A percentile compares a stretch with the other conserved stretches of the same genome.
These are phyloP conservation scores for Xerocomus amazonicus DNA, from an alignment of 1,284 basidiomycete genomes.

Conservation along the genomic window DNA sequence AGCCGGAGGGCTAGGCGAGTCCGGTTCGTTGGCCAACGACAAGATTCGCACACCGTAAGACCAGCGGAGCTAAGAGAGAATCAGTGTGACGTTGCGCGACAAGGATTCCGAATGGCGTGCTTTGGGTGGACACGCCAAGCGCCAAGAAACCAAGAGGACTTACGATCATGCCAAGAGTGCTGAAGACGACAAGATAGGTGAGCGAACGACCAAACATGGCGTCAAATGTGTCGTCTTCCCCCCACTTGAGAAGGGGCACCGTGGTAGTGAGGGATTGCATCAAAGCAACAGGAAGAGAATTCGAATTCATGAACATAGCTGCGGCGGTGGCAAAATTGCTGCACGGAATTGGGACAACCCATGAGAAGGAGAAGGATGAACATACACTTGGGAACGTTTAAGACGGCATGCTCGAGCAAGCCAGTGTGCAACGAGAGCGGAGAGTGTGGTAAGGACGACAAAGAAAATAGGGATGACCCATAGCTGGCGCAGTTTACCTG, in stretches of 20 bases:
- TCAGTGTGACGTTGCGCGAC: neutral
- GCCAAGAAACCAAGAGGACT: constrained; percentile 8
- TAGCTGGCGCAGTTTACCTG: constrained; percentile 80
- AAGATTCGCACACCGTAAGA: constrained; percentile 82
- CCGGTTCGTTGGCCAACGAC: constrained; percentile 62
- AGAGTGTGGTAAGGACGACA: constrained; percentile 63
- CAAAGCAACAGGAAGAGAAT: constrained; percentile 89
- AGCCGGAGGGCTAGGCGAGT: constrained; percentile 7
- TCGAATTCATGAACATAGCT: constrained; percentile 88
- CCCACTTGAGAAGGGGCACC: constrained; percentile 85
- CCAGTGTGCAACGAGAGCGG: constrained; percentile 51
- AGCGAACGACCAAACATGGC: constrained; percentile 90
- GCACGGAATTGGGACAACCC: neutral
- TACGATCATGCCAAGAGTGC: constrained; percentile 91
- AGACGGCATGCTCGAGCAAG: constrained; percentile 52
- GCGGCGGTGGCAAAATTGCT: constrained; percentile 85
- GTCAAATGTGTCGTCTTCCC: constrained; percentile 72
- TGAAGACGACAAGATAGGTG: constrained; percentile 90
- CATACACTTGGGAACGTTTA: constrained; percentile 60
- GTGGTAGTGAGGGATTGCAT: constrained; percentile 87
- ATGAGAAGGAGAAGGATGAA: neutral
- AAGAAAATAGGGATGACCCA: constrained; percentile 91
- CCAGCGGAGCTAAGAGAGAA: constrained; percentile 70
- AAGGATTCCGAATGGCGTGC: neutral
- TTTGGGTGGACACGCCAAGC: neutral